Conservation (phyloP, 176 grass and related monocot genomes). For the Triticum timopheevii region DNA sequence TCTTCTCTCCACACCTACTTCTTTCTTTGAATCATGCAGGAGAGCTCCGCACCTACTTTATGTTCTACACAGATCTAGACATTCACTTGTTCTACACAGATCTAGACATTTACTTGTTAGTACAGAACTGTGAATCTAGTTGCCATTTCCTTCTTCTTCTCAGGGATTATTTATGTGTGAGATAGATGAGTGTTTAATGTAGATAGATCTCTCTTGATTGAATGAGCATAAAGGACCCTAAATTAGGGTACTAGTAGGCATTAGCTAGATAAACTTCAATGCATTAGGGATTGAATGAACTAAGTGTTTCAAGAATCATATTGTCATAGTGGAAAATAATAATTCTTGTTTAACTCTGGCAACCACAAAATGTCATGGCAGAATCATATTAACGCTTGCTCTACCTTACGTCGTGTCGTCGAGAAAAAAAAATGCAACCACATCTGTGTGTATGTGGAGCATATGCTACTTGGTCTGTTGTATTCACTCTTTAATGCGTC, state of each 20-base stretch:
- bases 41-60: background rate
- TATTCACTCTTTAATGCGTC: background rate
- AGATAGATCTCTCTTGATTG: background rate
- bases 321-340: background rate
- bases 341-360: background rate
- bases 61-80: slow-evolving; percentile 14
- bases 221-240: background rate
- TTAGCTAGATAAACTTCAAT: slow-evolving; percentile 5
- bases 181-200: background rate
- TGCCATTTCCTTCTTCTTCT: background rate
- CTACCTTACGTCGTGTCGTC: background rate
- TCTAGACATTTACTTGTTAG: no score
- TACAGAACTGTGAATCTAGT: background rate
- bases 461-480: background rate
- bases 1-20: slow-evolving; percentile 6
- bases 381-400: background rate
- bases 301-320: background rate
- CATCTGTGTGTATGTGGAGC: background rate
- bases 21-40: no score
- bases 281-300: background rate
- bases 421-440: background rate
- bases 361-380: background rate
- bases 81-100: background rate
- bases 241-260: background rate
- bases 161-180: background rate